Base-by-base conservation (phyloP, 441 rosid species). In the Manihot esculenta region DNA sequence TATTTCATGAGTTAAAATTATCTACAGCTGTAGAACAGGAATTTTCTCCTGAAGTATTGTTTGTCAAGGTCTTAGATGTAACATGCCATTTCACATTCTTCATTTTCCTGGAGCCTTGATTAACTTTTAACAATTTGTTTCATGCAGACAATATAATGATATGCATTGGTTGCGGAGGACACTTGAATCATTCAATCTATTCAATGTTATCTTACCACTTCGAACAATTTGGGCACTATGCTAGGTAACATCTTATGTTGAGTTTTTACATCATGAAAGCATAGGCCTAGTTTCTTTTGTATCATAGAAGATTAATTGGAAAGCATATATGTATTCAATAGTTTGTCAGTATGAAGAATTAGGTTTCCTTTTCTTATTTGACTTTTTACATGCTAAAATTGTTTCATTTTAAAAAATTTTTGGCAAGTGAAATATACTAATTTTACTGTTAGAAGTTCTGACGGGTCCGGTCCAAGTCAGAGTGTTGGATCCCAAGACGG, bases 171-270 rank as follows among this genome's bases (percentile, higher is more conserved):
- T 82, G 74, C 68, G 85, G 79, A 71, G 86, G 75, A 49, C 78
- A 70, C 75, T 49, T 61, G 47, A 74, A 75, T 68, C 49, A 62
- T 69, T 72, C 74, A 68, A 62, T 72, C 27, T 84, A 79, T 77
- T 80, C 75, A 23, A 81, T 82, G 76, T 82, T 94, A 69, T 85
- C 81, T 67, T 86, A 78, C 76, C 96, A 92, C 80, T 92, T 88
- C 71, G 79, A 72, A 71, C 82, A 76, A 62, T 92, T 87, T 79
- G 97, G 90, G 59, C 74, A 64, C 60, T 84, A 84, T 74, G 77
- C 83, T 66, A 86, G 97, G 97, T 90, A 79, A 66, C 74, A 62
- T 68, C 58, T 62, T 63, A 59, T 23, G 14, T 41, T 49, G 51
- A 23, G 48, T 74, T 18, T 60, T 41, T 26, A 62, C 66, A 26